Evolutionary conservation across 2,329 filamentous ascomycete genomes (phyloP), one percentile per base, ranked within the genome.

Genomic region (Cyphellophora europaea): DNA sequence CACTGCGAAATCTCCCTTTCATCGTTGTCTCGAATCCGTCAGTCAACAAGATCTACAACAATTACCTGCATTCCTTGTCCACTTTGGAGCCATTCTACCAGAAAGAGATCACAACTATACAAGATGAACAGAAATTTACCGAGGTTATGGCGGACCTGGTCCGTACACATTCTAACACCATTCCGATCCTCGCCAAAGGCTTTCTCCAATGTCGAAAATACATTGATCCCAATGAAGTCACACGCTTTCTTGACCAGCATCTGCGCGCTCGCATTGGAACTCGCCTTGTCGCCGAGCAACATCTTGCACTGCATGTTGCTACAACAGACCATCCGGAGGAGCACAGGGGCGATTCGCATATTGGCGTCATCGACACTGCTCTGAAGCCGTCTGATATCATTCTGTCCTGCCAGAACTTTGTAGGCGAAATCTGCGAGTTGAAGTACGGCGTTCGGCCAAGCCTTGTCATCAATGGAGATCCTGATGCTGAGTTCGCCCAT

Each of bases 1-100:
- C 87, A 28, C 69, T 98, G 12, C 81, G 88, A 44, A 94, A 93
- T 55, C 75, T 98, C 6, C 91, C 91, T 0, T 98, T 89, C 60
- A 96, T 98, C 45, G 89, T 98, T 36, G 91, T 98, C 16, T 88
- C 89, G n/a, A 96, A 98, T 56, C 85, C 87, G 1, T 86, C 95
- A 56, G 87, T 98, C 49, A 83, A 81, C 16, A 80, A 82, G 51
- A 98, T 98, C 46, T 94, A 96, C 67, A 79, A 84, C 60, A 96
- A 95, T 61, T 98, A 98, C 59, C 70, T 93, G 29, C 88, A 95
- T 60, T 94, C 87, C 2, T 68, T 98, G 13, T 89, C 84, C 2
- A 93, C 87, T 1, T 71, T 98, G 11, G 73, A 96, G 3, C 88
- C 89, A 4, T 95, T 89, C 53, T 78, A 81, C 19, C 71, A 82